phyloP scores from a whole-genome alignment of 2,329 filamentous ascomycete genomes.

The Botryosphaeria dothidea region DNA sequence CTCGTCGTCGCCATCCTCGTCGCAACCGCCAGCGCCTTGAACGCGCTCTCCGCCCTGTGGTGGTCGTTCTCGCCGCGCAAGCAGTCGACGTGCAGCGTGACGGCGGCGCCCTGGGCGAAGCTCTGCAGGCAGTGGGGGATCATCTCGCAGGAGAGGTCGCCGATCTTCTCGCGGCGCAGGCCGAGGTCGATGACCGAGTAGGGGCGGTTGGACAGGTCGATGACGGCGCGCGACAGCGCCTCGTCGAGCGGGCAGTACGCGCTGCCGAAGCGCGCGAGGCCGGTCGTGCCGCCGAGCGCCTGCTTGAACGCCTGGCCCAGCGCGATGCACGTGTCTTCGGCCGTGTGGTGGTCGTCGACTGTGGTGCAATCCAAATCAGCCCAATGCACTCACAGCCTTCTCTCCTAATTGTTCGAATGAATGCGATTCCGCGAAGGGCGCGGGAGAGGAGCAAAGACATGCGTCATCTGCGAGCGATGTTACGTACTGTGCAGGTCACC shows the following conservation, averaged over 20 bases:
- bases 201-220: conserved; percentile 92
- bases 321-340: conserved; percentile 92
- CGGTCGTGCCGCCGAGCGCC: conserved; percentile 75
- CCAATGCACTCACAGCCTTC: too few species aligned
- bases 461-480: not conserved
- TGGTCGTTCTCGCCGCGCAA: conserved; percentile 91
- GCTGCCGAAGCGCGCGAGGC: conserved; percentile 85
- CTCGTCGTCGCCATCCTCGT: conserved; percentile 73
- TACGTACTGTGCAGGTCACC: conserved; percentile 86
- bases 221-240: conserved; percentile 87
- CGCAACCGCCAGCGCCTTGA: conserved; percentile 93
- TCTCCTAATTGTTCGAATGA: too few species aligned
- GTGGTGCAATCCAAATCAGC: not conserved
- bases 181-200: conserved; percentile 82
- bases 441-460: not conserved
- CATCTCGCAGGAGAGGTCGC: conserved; percentile 94
- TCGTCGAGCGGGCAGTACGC: conserved; percentile 95
- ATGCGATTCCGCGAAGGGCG: too few species aligned
- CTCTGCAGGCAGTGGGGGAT: conserved; percentile 92
- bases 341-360: conserved; percentile 99
- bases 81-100: conserved; percentile 96
- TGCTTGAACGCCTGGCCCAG: conserved; percentile 81
- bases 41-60: conserved; percentile 92
- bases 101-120: conserved; percentile 85
- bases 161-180: conserved; percentile 87